Evolutionary conservation across 176 grass and related monocot species (phyloP), one percentile per base, ranked within the genome.

Genomic region (Paspalum vaginatum): DNA sequence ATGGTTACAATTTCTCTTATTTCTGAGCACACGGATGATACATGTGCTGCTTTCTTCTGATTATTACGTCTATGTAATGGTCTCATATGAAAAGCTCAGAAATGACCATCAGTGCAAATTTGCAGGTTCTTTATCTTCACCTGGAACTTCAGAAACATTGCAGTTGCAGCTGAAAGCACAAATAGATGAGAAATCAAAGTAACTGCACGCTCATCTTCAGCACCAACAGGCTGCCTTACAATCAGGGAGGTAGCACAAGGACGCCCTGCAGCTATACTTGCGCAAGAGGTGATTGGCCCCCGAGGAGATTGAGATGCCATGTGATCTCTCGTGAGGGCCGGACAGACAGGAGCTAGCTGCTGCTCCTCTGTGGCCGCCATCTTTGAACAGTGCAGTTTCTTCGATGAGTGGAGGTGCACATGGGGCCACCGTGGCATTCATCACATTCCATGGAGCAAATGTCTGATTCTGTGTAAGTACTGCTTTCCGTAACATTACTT

Each of bases 241-340:
- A 18, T 55, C 44, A 61, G 72, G 48, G 66, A 60, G 38, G 38
- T 17, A 59, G 64, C 45, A 63, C 67, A 73, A 38, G 67, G 44
- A 79, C 38, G 25, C 9, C 58, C 76, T 65, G 25, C 22, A 46
- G 50, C 12, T 82, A 39, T 77, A 82, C 72, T 87, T 72, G 77
- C 22, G 3, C 26, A 53, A 65, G 42, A 54, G 12, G 48, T 26
- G 56, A 81, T 63, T 81, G 87, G 86, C 65, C 48, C 26, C 41
- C 18, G 63, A 81, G 13, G n/a, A 46, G 18, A 61, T 82, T 45
- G 57, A 69, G 52, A 26, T 46, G 79, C 82, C 82, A 85, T 81
- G 87, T 75, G 87, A 70, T 14, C 24, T 70, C 47, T 81, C 63
- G 46, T 76, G 71, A 76, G 11, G 55, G 26, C 32, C 74, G 24